Percentiles rank a stretch among this genome's conserved stretches.
Conservation (phyloP, 371 early-diverging fungal genomes). For the Lichtheimia ornata region DNA sequence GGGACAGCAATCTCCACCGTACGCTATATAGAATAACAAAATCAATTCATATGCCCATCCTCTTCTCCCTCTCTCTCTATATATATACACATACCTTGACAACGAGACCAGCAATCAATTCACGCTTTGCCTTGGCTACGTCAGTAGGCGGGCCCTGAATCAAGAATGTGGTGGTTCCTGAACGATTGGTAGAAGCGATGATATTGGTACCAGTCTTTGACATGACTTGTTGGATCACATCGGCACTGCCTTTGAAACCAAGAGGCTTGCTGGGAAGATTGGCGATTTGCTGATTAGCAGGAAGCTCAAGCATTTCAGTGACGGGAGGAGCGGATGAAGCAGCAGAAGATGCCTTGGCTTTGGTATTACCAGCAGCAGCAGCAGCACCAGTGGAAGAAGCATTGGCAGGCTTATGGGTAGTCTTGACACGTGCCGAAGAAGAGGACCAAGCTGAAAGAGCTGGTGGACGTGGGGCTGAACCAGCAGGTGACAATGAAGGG, state of each 20-base stretch:
- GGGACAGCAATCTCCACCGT: slow-evolving; percentile 74
- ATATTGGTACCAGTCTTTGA: slow-evolving; percentile 77
- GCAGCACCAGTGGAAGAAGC: slow-evolving; percentile 17
- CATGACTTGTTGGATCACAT: slow-evolving; percentile 75
- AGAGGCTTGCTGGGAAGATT: slow-evolving; percentile 45
- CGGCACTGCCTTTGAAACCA: slow-evolving; percentile 64
- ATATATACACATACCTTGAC: slow-evolving; percentile 59
- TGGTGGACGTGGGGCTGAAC: slow-evolving; percentile 44
- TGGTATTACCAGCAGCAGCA: slow-evolving; percentile 14
- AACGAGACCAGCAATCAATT: slow-evolving; percentile 73
- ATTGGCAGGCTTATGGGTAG: slow-evolving; percentile 10
- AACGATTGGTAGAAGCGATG: slow-evolving; percentile 81
- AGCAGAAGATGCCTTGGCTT: slow-evolving; percentile 3
- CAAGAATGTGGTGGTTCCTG: slow-evolving; percentile 80
- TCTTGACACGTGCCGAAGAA: slow-evolving; percentile 49
- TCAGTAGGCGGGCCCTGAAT: slow-evolving; percentile 80
- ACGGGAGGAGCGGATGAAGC: slow-evolving; percentile 29
- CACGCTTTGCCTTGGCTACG: slow-evolving; percentile 81
- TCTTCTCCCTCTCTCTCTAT: no score
- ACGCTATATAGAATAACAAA: slow-evolving; percentile 27
- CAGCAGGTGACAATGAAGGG: slow-evolving; percentile 67
- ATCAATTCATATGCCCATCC: no score
- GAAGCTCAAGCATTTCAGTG: slow-evolving; percentile 67
- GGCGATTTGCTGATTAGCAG: slow-evolving; percentile 58
- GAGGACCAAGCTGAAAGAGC: slow-evolving; percentile 52